Evolutionary conservation across 495 filamentous ascomycete species (phyloP).

Genomic region (Penicillium lagena): DNA sequence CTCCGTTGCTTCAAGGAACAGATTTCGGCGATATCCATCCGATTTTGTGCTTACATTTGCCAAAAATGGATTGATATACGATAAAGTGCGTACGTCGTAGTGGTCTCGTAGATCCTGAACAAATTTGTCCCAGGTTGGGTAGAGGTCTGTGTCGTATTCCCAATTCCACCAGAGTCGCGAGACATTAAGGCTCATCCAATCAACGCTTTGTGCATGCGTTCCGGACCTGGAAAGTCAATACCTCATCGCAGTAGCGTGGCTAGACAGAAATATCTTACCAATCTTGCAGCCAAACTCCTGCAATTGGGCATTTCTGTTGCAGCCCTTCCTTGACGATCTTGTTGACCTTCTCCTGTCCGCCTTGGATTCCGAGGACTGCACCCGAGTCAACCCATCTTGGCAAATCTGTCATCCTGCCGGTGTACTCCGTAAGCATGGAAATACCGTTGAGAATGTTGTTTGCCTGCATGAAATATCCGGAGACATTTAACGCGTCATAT

Average conservation of each 20-base stretch:
- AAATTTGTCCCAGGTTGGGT: constrained; percentile 20
- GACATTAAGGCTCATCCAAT: constrained; percentile 14
- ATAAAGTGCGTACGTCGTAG: constrained; percentile 18
- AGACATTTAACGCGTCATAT: constrained; percentile 9
- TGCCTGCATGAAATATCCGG: constrained; percentile 18
- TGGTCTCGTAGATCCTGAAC: constrained; percentile 16
- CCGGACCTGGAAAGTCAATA: constrained; percentile 6
- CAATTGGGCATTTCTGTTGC: constrained; percentile 10
- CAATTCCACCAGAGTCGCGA: constrained; percentile 28
- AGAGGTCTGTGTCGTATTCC: constrained; percentile 16
- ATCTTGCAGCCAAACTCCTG: constrained; percentile 19
- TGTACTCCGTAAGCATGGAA: constrained; percentile 17
- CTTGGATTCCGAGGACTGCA: constrained; percentile 17
- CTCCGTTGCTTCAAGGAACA: constrained; percentile 13
- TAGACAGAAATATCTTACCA: constrained; percentile 1
- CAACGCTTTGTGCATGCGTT: constrained; percentile 16
- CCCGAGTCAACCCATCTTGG: constrained; percentile 16
- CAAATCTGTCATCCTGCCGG: constrained; percentile 14
- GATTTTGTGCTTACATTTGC: constrained; percentile 20
- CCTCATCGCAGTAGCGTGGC: too few relatives aligned
- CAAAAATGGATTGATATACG: constrained; percentile 22
- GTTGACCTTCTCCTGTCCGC: constrained; percentile 18
- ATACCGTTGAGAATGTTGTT: constrained; percentile 14
- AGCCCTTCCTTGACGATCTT: constrained; percentile 13
- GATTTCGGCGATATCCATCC: constrained; percentile 12